A percentile compares a stretch with the other conserved stretches of the same genome.
Conservation (phyloP, 2,329 filamentous ascomycete genomes). For the Exophiala viscosa region DNA sequence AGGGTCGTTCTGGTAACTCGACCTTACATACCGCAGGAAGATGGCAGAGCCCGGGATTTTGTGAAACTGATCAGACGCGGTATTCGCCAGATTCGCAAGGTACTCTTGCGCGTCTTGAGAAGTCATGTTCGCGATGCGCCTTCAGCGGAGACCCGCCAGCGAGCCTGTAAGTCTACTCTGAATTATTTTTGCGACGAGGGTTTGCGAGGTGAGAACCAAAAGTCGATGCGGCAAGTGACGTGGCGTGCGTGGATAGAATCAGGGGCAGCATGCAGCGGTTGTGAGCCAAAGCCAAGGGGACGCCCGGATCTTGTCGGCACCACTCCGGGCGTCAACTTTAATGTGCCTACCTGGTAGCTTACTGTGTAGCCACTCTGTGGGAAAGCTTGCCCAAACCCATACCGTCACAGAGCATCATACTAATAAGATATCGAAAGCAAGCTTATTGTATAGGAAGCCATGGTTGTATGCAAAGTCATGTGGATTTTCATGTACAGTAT, state of each 20-base stretch:
- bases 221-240: background rate
- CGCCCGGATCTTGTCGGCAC: too few species aligned
- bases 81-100: slow-evolving; percentile 52
- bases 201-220: background rate
- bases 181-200: background rate
- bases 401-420: background rate
- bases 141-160: background rate
- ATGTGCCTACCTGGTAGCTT: too few species aligned
- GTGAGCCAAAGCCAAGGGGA: too few species aligned
- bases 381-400: too few species aligned
- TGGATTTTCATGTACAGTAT: slow-evolving; percentile 25
- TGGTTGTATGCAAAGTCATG: slow-evolving; percentile 8
- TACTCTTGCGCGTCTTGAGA: slow-evolving; percentile 52
- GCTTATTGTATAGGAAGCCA: background rate
- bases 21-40: slow-evolving; percentile 89
- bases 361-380: too few species aligned
- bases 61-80: slow-evolving; percentile 67
- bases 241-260: background rate
- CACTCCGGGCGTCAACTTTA: too few species aligned
- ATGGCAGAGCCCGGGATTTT: slow-evolving; percentile 92
- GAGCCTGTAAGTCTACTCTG: background rate
- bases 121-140: slow-evolving; percentile 46
- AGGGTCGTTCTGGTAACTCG: slow-evolving; percentile 96
- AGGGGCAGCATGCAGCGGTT: background rate
- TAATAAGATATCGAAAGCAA: background rate